A percentile compares a stretch with the other conserved stretches of the same genome.
Conservation (phyloP, 2,329 filamentous ascomycete species). For the Stromatinia cepivora region DNA sequence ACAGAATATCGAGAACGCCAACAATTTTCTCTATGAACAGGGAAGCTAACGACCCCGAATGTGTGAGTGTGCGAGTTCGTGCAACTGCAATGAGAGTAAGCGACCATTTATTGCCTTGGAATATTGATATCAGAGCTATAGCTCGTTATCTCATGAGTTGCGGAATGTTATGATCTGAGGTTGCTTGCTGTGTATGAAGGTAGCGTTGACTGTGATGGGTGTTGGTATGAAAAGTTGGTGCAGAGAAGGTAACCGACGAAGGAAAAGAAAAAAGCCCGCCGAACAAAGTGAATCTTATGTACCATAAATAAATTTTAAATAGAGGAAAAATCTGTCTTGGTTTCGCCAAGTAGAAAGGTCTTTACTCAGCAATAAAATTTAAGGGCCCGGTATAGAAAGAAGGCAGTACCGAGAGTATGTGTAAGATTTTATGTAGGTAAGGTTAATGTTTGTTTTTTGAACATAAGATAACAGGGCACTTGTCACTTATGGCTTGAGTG, state of each 20-base stretch:
- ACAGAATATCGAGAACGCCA: background rate
- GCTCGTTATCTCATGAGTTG: too few relatives aligned
- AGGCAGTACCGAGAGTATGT: background rate
- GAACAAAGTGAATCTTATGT: too few relatives aligned
- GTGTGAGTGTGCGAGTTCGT: too few relatives aligned
- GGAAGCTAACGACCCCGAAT: too few relatives aligned
- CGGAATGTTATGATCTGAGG: too few relatives aligned
- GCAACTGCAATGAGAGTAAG: too few relatives aligned
- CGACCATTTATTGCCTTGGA: too few relatives aligned
- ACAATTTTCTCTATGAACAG: background rate
- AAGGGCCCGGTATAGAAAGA: background rate
- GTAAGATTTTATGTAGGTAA: background rate
- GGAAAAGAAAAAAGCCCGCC: too few relatives aligned
- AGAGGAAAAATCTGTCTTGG: too few relatives aligned
- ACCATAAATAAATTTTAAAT: too few relatives aligned
- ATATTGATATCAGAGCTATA: too few relatives aligned
- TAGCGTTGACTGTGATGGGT: background rate
- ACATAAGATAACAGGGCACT: background rate
- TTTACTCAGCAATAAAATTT: background rate
- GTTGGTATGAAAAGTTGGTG: background rate
- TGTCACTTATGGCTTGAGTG: background rate
- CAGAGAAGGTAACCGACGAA: background rate
- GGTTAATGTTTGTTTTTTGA: background rate
- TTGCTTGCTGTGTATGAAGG: background rate
- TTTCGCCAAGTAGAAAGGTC: too few relatives aligned